Percentiles rank a stretch among this genome's conserved stretches.
Evolutionary conservation across 768 basidiomycete species (phyloP).

Genomic region (Lactarius akahatsu): DNA sequence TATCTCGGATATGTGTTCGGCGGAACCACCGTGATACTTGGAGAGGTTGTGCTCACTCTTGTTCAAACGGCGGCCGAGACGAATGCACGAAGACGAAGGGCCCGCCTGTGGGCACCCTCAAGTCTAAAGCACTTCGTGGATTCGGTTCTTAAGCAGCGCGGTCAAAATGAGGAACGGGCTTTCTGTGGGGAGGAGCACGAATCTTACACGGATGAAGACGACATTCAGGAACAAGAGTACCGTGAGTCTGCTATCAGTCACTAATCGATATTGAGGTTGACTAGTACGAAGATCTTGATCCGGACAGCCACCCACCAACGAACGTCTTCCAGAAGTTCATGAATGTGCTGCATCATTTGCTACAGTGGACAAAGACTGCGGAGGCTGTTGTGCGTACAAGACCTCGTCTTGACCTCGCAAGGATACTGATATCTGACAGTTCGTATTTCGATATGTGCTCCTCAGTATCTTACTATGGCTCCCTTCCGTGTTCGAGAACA

Average conservation of each 20-base stretch:
- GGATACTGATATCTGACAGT: slow-evolving; percentile 34
- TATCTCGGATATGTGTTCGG: slow-evolving; percentile 53
- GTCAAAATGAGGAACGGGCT: slow-evolving; percentile 30
- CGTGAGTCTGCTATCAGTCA: slow-evolving; percentile 23
- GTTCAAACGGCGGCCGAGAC: slow-evolving; percentile 40
- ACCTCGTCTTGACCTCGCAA: neutral
- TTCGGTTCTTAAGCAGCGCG: slow-evolving; percentile 31
- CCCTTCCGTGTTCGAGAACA: slow-evolving; percentile 43
- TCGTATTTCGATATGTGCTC: slow-evolving; percentile 50
- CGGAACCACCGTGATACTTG: slow-evolving; percentile 43
- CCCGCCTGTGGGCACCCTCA: slow-evolving; percentile 51
- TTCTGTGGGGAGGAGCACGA: slow-evolving; percentile 36
- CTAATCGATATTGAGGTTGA: slow-evolving; percentile 6
- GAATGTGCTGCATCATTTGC: slow-evolving; percentile 37
- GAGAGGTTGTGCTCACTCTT: slow-evolving; percentile 40
- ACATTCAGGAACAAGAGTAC: slow-evolving; percentile 20
- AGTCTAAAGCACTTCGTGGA: slow-evolving; percentile 40
- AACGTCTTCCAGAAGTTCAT: slow-evolving; percentile 45
- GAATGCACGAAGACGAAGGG: slow-evolving; percentile 39
- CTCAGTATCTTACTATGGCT: slow-evolving; percentile 54
- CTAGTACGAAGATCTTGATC: slow-evolving; percentile 39
- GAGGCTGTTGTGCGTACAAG: slow-evolving; percentile 41
- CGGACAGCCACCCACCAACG: slow-evolving; percentile 49
- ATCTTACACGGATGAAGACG: slow-evolving; percentile 32
- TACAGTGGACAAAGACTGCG: slow-evolving; percentile 44